Percentiles rank a stretch among this genome's conserved stretches.
Conservation (phyloP, 441 rosid species). For the Capsella rubella region DNA sequence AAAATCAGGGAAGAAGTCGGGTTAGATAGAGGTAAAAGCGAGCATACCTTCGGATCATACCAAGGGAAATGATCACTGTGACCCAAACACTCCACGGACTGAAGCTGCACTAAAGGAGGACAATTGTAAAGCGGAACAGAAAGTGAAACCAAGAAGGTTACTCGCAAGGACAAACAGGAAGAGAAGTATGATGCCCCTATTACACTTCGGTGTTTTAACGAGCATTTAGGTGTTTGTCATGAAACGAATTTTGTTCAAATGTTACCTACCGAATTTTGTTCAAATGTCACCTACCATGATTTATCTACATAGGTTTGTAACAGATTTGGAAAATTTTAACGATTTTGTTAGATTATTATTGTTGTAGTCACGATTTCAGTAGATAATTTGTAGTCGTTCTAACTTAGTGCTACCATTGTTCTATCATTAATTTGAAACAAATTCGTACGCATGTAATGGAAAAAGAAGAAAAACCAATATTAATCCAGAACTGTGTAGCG, state of each 20-base stretch:
- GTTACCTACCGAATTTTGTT: neutral
- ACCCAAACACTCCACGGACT: neutral
- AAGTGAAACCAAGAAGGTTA: slow-evolving; percentile 14
- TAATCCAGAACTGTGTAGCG: neutral
- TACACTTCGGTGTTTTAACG: neutral
- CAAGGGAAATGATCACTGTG: neutral
- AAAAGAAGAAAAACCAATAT: neutral
- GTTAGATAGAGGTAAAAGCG: neutral
- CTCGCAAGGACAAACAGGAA: slow-evolving; percentile 20
- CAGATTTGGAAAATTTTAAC: neutral
- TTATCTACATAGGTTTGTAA: neutral
- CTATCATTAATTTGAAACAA: neutral
- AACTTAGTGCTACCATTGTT: neutral
- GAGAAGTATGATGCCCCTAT: slow-evolving; percentile 18
- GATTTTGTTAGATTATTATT: slow-evolving; percentile 17
- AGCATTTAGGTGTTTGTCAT: neutral
- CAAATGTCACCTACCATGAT: neutral
- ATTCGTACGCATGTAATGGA: neutral
- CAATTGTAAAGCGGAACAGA: neutral
- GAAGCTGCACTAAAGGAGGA: slow-evolving; percentile 22
- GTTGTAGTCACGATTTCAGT: neutral
- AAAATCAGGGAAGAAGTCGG: neutral
- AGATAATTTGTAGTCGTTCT: neutral
- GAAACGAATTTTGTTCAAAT: neutral
- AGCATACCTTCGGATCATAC: no score